A percentile compares a stretch with the other conserved stretches of the same genome.
Evolutionary conservation across 495 filamentous ascomycete genomes (phyloP).

Genomic region (Neurospora sp.): DNA sequence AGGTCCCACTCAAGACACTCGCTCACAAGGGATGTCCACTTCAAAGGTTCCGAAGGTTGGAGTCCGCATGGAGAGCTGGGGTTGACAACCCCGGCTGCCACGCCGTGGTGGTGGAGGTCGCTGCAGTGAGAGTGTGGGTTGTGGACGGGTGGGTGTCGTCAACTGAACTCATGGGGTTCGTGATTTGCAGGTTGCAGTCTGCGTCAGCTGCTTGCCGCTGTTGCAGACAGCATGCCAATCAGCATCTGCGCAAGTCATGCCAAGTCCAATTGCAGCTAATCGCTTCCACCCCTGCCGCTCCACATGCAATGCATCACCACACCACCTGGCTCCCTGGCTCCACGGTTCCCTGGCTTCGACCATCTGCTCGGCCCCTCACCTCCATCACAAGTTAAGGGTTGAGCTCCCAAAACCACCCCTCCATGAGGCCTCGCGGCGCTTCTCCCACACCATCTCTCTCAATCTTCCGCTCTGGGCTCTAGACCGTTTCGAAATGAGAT

Average conservation of each 20-base stretch:
- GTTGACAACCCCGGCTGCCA: neutral
- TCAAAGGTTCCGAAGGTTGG: neutral
- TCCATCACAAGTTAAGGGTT: constrained; percentile 7
- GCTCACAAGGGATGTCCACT: neutral
- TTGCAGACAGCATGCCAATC: constrained; percentile 15
- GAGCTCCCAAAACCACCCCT: constrained; percentile 12
- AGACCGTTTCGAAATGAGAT: neutral
- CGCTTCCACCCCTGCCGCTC: constrained; percentile 11
- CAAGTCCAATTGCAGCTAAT: constrained; percentile 19
- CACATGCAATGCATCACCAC: constrained; percentile 7
- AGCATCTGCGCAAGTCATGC: constrained; percentile 2
- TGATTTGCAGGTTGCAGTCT: constrained; percentile 20
- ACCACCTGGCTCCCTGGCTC: constrained; percentile 8
- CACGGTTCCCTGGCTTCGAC: constrained; percentile 4
- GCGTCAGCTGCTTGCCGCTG: constrained; percentile 21
- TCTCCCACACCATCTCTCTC: constrained; percentile 19
- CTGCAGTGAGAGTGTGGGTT: neutral
- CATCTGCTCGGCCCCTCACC: constrained; percentile 9
- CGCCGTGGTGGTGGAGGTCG: neutral
- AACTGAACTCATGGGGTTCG: constrained; percentile 11
- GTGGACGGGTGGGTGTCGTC: constrained; percentile 4
- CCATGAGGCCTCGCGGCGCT: constrained; percentile 4
- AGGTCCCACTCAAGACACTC: neutral
- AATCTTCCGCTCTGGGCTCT: neutral
- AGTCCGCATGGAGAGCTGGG: neutral